Percentiles rank a stretch among this genome's conserved stretches.
These are phyloP conservation scores for Teunomyces aglyptinius DNA, from an alignment of 805 yeast species.

Conservation along the genomic window DNA sequence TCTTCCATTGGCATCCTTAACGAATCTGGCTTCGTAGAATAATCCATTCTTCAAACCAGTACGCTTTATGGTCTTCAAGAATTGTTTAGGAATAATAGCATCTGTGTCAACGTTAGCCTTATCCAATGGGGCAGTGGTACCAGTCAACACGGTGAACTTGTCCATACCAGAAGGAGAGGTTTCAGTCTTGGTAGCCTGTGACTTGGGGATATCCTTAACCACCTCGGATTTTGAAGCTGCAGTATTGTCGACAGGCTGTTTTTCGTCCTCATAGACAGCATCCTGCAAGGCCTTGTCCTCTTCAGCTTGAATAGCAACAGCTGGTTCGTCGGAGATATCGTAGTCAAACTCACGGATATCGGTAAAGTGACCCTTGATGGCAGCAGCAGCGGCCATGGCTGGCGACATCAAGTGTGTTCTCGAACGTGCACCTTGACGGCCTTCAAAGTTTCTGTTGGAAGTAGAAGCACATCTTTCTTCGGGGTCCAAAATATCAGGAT, in stretches of 20 bases:
- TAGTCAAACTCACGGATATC: conserved; percentile 84
- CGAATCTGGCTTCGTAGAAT: conserved; percentile 86
- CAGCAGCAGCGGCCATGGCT: conserved; percentile 99
- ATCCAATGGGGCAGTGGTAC: conserved; percentile 91
- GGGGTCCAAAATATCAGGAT: conserved; percentile 94
- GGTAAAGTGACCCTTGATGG: conserved; percentile 82
- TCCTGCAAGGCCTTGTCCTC: conserved; percentile 59
- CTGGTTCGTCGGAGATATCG: conserved; percentile 58
- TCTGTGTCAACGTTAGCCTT: conserved; percentile 97
- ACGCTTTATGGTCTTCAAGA: conserved; percentile 94
- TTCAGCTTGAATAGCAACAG: conserved; percentile 47
- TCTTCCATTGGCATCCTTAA: conserved; percentile 62
- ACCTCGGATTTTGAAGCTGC: conserved; percentile 56
- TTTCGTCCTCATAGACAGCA: conserved; percentile 71
- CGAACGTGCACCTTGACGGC: conserved; percentile 96
- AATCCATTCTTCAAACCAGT: conserved; percentile 88
- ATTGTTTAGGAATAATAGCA: conserved; percentile 98
- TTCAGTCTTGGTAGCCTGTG: conserved; percentile 22
- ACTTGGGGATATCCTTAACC: conserved; percentile 60
- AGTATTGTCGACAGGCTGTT: conserved; percentile 51
- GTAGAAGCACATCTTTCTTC: conserved; percentile 98
- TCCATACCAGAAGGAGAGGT: conserved; percentile 57
- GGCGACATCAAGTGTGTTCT: conserved; percentile 98
- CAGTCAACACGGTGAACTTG: conserved; percentile 69
- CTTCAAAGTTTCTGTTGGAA: conserved; percentile 97